A percentile compares a stretch with the other conserved stretches of the same genome.
Conservation (phyloP, 495 filamentous ascomycete genomes). For the Chaetomium cochliodes region DNA sequence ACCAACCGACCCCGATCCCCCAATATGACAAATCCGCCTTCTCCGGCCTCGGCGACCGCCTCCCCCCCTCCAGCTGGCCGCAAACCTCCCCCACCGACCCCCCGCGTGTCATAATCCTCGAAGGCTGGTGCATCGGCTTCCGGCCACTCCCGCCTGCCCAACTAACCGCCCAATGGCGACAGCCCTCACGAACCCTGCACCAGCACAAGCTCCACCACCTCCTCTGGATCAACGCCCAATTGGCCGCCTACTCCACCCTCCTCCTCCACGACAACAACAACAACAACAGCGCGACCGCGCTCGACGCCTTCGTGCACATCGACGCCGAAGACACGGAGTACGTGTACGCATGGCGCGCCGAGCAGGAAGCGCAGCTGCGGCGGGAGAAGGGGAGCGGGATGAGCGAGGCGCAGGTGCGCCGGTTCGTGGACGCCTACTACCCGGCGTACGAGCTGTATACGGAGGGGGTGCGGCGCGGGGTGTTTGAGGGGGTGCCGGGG, state of each 20-base stretch:
- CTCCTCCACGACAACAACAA: too few species aligned
- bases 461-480: constrained; percentile 62
- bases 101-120: constrained; percentile 72
- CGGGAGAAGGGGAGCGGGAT: constrained; percentile 60
- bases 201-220: constrained; percentile 66
- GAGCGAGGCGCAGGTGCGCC: constrained; percentile 57
- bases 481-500: constrained; percentile 47
- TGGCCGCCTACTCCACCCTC: constrained; percentile 68
- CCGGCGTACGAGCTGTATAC: constrained; percentile 71
- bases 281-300: constrained; percentile 55
- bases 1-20: constrained; percentile 62
- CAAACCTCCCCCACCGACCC: constrained; percentile 26
- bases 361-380: constrained; percentile 75
- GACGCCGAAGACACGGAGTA: constrained; percentile 73
- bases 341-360: constrained; percentile 83
- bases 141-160: constrained; percentile 59
- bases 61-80: constrained; percentile 51
- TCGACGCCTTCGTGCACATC: constrained; percentile 85
- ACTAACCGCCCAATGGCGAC: constrained; percentile 53
- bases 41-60: constrained; percentile 75
- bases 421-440: constrained; percentile 58
- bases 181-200: constrained; percentile 46
- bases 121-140: constrained; percentile 94
- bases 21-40: constrained; percentile 81
- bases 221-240: constrained; percentile 65